Evolutionary conservation across 1,284 basidiomycete species (phyloP), one percentile per base, ranked within the genome.

Genomic region (Irpex lacteus): DNA sequence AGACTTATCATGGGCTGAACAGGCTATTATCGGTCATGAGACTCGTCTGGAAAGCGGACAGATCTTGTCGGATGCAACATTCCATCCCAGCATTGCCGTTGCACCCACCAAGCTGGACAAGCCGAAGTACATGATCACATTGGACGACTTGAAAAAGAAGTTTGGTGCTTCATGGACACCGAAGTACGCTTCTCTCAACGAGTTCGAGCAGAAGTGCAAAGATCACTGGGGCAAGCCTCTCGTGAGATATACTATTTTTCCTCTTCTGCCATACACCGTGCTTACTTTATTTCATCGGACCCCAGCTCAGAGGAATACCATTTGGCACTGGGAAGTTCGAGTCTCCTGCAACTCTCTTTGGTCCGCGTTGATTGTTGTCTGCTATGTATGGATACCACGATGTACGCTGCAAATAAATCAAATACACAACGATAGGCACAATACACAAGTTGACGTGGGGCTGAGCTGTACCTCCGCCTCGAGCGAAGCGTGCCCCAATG

Each of bases 131-230:
- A 38, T 36, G n/a, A 54, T 67, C 37, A 70, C 69, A 15, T 40
- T 66, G 38, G 50, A 56, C 38, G 21, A 60, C 19, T 61, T 70
- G 2, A 44, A 57, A 60, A 37, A 57, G 36, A 47, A 47, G 47
- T 70, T 69, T 54, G 69, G 69, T 6, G 26, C 37, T 5, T 18
- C 34, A 26, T 70, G 69, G 64, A 26, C 44, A 18, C 68, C 69
- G 1, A 55, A 19, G 2, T 60, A 60, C 52, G 34, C 61, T 13
- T 5, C 63, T 6, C 53, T 70, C 34, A 69, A 68, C 50, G 55
- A 58, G 2, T 68, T 68, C 37, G 68, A 69, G 62, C 8, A 61
- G 19, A 13, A 38, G 19, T 66, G 64, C 61, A 66, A 66, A 61
- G 37, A 60, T 26, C 21, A 34, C 18, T 67, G 66, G 66, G 55